Evolutionary conservation across 345 rosid genomes (phyloP), one percentile per base, ranked within the genome.

Genomic region (Microthlaspi erraticum): DNA sequence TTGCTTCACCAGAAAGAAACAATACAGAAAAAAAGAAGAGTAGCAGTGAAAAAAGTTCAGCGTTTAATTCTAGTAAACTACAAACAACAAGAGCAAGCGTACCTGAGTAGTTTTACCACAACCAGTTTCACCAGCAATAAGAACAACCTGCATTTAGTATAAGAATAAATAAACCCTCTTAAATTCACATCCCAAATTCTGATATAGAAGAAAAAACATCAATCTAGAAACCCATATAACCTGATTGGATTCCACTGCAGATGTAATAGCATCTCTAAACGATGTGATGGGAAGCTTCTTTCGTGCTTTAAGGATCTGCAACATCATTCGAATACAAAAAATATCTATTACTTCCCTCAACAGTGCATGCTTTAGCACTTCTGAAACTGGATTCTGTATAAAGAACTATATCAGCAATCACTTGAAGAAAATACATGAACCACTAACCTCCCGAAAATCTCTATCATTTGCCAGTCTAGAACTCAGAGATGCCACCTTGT

Each of bases 71-170:
- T 18, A 54, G 38, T 19, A 43, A 61, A 41, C 36, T 39, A 51
- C 48, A 52, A 66, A 75, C 2, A 62, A 61, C 50, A 55, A 61
- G 79, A 61, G 56, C 50, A 59, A 71, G 37, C 23, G 31, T 63
- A 90, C 96, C 92, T 90, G 96, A 41, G 96, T 90, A 12, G 96
- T 90, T 83, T 90, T 90, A 46, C 96, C 96, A 75, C 93, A 90
- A 5, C 93, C 94, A 41, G 97, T 90, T 78, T 86, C 92, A 41
- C 97, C 97, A 76, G 92, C 86, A 61, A 90, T 85, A 51, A 88
- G 97, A 73, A 88, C 85, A 73, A 88, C 85, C 97, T 88, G 82
- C 58, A 59, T 55, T 38, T 62, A 43, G 62, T 46, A 66, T 43
- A 61, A 43, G 31, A 49, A 73, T 33, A 31, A 41, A 67, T 16